These are phyloP conservation scores for Huiozyma sinensis DNA, from an alignment of 805 yeast genomes.

Conservation along the genomic window DNA sequence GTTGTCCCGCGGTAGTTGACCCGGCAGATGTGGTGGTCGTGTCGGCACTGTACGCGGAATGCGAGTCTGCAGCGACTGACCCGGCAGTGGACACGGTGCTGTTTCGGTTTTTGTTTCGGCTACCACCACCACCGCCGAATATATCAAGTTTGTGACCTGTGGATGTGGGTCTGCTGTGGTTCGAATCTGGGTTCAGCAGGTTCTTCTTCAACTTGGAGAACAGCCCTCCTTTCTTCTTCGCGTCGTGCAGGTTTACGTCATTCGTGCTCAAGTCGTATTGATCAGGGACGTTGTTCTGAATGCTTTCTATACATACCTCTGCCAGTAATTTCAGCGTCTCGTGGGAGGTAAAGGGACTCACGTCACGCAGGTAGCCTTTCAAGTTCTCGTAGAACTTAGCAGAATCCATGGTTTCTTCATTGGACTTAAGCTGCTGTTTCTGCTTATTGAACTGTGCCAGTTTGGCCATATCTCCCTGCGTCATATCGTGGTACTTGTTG, in stretches of 20 bases:
- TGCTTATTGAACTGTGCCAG: slow-evolving; percentile 24
- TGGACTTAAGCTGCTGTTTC: slow-evolving; percentile 31
- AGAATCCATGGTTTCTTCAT: slow-evolving; percentile 36
- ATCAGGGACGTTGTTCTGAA: slow-evolving; percentile 66
- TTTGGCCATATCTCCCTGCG: slow-evolving; percentile 24
- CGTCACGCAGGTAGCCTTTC: slow-evolving; percentile 37
- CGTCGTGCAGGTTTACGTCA: slow-evolving; percentile 33
- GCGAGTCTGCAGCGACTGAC: slow-evolving; percentile 5
- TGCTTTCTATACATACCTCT: slow-evolving; percentile 85
- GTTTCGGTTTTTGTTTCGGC: neutral
- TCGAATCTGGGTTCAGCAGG: slow-evolving; percentile 2
- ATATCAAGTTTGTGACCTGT: neutral
- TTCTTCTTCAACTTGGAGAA: slow-evolving; percentile 30
- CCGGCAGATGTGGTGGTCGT: slow-evolving; percentile 1
- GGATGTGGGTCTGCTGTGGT: neutral
- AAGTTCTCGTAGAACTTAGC: slow-evolving; percentile 33
- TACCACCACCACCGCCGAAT: neutral
- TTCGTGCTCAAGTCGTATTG: slow-evolving; percentile 58
- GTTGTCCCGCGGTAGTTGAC: neutral
- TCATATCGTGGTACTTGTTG: slow-evolving; percentile 18
- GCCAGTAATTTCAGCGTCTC: slow-evolving; percentile 65
- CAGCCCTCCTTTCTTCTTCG: slow-evolving; percentile 46
- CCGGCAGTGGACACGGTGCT: neutral
- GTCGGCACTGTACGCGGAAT: slow-evolving; percentile 4
- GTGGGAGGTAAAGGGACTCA: slow-evolving; percentile 56